Evolutionary conservation across 2,329 filamentous ascomycete species (phyloP), one percentile per base, ranked within the genome.

Genomic region (Fusarium sp.): DNA sequence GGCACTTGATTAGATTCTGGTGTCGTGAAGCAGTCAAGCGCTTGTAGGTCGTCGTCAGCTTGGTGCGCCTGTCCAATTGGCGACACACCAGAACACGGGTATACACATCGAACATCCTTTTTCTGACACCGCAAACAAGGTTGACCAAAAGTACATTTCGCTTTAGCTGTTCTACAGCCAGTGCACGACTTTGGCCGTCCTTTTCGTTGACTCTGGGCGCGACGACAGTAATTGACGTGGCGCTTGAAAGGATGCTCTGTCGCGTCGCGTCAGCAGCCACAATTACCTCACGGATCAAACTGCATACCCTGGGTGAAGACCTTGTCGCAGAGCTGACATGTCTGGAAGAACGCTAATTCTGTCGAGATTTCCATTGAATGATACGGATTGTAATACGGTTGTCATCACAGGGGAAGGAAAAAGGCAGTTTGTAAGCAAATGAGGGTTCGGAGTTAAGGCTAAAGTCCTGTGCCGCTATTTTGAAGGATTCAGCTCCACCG

Each of bases 161-260:
- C 47, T 20, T 77, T 77, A 3, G 75, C 65, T 11, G 16, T 29
- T 25, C 60, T 72, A 11, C 75, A 77, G 1, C 65, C 38, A 5
- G 55, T 2, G 18, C 75, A 77, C 5, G 75, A 76, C 20, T 53
- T 76, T 2, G 62, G 75, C 0, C 75, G 67, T 0, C 75, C 75
- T 14, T 76, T 77, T 6, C 75, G 73, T 15, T 44, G 69, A 0
- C 9, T n/a, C 18, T 76, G 72, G 2, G 75, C 75, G 12, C 71
- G 71, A 1, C 61, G 71, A 10, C 75, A 77, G 2, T 77, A 77
- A 11, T 68, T 73, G 6, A 77, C 30, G 40, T 77, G 75, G 0
- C 75, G 75, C 16, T 68, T 76, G 24, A 57, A 77, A 1, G 73
- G 53, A 4, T 72, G 55, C 22, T 73, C 75, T 76, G 8, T 1